phyloP scores from a whole-genome alignment of 352 stramenopile genomes.

The Phytophthora uliginosa region DNA sequence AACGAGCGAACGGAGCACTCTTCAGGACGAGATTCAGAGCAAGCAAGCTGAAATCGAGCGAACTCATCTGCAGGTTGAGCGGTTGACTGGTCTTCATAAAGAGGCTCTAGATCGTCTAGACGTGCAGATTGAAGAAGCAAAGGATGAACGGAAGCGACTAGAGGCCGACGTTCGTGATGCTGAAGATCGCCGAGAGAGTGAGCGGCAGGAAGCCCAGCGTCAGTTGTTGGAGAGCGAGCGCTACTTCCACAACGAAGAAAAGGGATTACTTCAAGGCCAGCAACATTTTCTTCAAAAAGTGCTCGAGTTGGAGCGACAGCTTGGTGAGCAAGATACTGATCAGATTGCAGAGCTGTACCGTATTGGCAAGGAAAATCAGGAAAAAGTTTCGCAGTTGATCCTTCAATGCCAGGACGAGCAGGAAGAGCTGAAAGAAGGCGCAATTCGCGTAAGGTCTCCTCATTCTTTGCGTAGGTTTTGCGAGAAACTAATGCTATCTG shows the following conservation, averaged over 20 bases:
- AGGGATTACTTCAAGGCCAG: conserved; percentile 67
- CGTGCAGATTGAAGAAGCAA: conserved; percentile 63
- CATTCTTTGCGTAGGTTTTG: neutral
- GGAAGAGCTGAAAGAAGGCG: conserved; percentile 68
- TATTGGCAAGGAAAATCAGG: conserved; percentile 65
- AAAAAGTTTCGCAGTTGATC: conserved; percentile 50
- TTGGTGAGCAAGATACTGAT: conserved; percentile 71
- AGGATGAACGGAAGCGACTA: conserved; percentile 61
- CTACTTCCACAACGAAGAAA: conserved; percentile 78
- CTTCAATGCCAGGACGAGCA: conserved; percentile 65
- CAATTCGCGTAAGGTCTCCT: conserved; percentile 51
- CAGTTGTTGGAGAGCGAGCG: conserved; percentile 73
- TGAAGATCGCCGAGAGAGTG: conserved; percentile 54
- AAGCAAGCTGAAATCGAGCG: conserved; percentile 68
- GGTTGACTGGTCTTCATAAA: conserved; percentile 63
- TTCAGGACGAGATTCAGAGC: conserved; percentile 69
- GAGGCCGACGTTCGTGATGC: conserved; percentile 51
- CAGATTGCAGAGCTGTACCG: conserved; percentile 76
- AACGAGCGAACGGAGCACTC: conserved; percentile 48
- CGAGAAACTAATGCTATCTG: neutral
- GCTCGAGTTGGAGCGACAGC: conserved; percentile 68
- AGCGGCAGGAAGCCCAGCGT: conserved; percentile 55
- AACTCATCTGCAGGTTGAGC: conserved; percentile 66
- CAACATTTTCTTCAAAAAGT: conserved; percentile 73
- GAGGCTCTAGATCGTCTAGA: conserved; percentile 64